Percentiles rank a stretch among this genome's conserved stretches.
Conservation (phyloP, 2,329 filamentous ascomycete species). For the Hortaea sp. region DNA sequence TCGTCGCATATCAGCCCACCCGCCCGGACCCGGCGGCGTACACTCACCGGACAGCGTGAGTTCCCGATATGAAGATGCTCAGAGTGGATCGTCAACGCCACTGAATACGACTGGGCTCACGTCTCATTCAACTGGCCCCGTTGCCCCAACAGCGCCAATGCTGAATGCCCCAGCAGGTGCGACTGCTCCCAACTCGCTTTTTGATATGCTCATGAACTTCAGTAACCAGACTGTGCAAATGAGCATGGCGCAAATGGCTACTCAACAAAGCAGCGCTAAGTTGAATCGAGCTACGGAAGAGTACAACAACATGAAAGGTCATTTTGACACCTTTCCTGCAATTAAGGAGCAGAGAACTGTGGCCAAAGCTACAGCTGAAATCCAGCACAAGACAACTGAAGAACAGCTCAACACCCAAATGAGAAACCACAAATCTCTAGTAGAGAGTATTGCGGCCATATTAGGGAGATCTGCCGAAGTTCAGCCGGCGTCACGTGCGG, state of each 20-base stretch:
- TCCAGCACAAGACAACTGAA: neutral
- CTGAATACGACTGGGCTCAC: neutral
- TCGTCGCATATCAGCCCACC: neutral
- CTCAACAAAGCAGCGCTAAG: neutral
- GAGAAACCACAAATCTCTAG: neutral
- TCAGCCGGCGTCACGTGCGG: conserved; percentile 1
- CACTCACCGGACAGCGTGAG: conserved; percentile 2
- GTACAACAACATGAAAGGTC: conserved; percentile 1
- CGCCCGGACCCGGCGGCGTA: neutral
- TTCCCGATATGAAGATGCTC: conserved; percentile 2
- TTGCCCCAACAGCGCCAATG: neutral
- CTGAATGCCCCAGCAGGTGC: neutral
- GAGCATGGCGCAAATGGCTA: neutral
- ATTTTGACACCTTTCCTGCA: conserved; percentile 2
- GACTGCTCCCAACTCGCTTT: neutral
- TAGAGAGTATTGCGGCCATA: neutral
- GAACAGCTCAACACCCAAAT: neutral
- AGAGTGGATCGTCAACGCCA: conserved; percentile 6
- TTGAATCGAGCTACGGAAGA: neutral
- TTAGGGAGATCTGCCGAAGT: conserved; percentile 1
- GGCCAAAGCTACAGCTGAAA: neutral
- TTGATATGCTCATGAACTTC: conserved; percentile 4
- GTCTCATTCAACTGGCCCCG: neutral
- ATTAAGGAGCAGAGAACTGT: conserved; percentile 6
- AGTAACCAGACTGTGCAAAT: neutral